Evolutionary conservation across 352 stramenopile species (phyloP).

Genomic region (Phytophthora syringae): DNA sequence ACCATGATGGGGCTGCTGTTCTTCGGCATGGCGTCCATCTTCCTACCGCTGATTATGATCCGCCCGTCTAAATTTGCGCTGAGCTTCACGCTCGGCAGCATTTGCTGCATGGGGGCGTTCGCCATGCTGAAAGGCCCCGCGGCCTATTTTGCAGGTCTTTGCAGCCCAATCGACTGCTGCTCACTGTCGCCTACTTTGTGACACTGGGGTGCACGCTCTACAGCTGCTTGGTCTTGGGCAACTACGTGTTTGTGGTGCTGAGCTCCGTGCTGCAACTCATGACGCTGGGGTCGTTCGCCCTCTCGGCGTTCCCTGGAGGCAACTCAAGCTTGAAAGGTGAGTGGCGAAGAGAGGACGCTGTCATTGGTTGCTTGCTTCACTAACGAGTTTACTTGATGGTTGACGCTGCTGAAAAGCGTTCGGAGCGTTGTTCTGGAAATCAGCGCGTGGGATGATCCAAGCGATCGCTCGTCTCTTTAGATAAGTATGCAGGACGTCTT

Average conservation of each 20-base stretch:
- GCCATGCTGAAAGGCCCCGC: conserved; percentile 79
- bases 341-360: background rate
- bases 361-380: background rate
- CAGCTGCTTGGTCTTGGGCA: conserved; percentile 82
- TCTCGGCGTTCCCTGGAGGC: conserved; percentile 68
- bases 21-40: conserved; percentile 85
- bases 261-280: conserved; percentile 74
- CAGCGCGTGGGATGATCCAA: conserved; percentile 70
- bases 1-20: conserved; percentile 75
- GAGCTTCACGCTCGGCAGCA: conserved; percentile 83
- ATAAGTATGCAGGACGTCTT: conserved; percentile 34
- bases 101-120: conserved; percentile 77
- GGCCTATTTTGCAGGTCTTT: conserved; percentile 64
- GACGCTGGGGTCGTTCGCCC: conserved; percentile 61
- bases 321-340: conserved; percentile 71
- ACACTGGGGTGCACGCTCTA: conserved; percentile 79
- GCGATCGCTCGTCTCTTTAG: conserved; percentile 57
- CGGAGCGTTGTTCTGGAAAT: conserved; percentile 67
- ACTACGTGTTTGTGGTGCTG: conserved; percentile 85
- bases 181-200: conserved; percentile 74
- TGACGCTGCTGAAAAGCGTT: conserved; percentile 53
- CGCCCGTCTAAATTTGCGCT: conserved; percentile 85
- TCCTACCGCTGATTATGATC: conserved; percentile 80
- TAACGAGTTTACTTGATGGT: conserved; percentile 1
- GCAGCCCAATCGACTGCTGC: conserved; percentile 64